Percentiles rank a stretch among this genome's conserved stretches.
phyloP scores from a whole-genome alignment of 2,329 filamentous ascomycete genomes.

The Bipolaris victoriae region DNA sequence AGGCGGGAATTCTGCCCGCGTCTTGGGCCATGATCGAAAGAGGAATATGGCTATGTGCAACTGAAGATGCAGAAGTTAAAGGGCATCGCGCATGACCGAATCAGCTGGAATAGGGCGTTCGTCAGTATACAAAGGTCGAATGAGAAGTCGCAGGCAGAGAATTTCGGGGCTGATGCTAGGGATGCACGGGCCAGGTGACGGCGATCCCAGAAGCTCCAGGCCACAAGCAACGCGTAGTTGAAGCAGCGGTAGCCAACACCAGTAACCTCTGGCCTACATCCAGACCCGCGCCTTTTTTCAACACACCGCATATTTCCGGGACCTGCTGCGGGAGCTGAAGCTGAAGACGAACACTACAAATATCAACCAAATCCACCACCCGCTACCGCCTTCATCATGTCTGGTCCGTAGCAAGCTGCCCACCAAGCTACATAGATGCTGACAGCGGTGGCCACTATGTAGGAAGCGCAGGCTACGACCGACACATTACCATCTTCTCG shows the following conservation, averaged over 20 bases:
- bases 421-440: conserved; percentile 31
- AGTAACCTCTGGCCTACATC: conserved; percentile 32
- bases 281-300: conserved; percentile 27
- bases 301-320: conserved; percentile 37
- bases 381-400: conserved; percentile 51
- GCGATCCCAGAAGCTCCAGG: conserved; percentile 42
- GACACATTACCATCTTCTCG: conserved; percentile 99
- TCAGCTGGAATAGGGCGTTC: conserved; percentile 37
- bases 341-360: conserved; percentile 30
- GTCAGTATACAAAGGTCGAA: conserved; percentile 41
- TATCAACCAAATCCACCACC: conserved; percentile 27
- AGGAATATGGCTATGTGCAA: conserved; percentile 34
- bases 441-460: conserved; percentile 33
- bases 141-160: conserved; percentile 42
- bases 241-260: conserved; percentile 27
- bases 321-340: conserved; percentile 32
- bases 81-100: conserved; percentile 46
- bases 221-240: conserved; percentile 43
- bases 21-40: conserved; percentile 39
- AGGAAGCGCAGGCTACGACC: conserved; percentile 76
- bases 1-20: conserved; percentile 55
- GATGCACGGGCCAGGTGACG: conserved; percentile 24
- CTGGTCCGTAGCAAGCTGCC: conserved; percentile 43
- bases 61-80: conserved; percentile 27
- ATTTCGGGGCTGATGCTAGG: conserved; percentile 38